These are phyloP conservation scores for Cicer arietinum DNA, from an alignment of 306 rosid genomes.

Conservation along the genomic window DNA sequence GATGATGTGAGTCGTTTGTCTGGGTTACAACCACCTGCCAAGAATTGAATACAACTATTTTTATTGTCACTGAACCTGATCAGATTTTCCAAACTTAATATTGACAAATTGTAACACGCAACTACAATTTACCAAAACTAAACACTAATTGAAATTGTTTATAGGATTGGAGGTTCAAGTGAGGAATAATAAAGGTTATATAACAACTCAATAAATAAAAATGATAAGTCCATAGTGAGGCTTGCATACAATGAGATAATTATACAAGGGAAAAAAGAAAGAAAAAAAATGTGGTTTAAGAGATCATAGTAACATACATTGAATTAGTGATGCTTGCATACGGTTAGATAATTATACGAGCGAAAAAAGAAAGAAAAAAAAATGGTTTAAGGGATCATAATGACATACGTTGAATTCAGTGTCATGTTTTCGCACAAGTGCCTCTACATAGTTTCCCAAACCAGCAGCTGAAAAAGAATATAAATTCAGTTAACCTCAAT, in stretches of 20 bases:
- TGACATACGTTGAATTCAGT: constrained; percentile 85
- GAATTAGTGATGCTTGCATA: constrained; percentile 41
- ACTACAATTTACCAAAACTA: background rate
- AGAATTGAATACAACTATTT: constrained; percentile 32
- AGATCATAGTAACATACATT: constrained; percentile 60
- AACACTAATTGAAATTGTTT: background rate
- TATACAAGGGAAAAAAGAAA: background rate
- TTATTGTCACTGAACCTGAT: constrained; percentile 26
- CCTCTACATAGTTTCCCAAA: constrained; percentile 95
- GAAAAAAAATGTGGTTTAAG: background rate
- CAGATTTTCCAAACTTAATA: background rate
- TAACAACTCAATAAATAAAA: background rate
- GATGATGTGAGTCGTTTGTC: constrained; percentile 70
- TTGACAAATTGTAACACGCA: background rate
- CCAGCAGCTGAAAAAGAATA: constrained; percentile 85
- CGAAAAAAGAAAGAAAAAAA: background rate
- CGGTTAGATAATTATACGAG: background rate
- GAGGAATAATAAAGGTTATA: constrained; percentile 20
- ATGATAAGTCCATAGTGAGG: background rate
- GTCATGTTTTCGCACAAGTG: constrained; percentile 92
- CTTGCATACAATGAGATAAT: background rate
- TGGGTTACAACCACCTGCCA: constrained; percentile 90
- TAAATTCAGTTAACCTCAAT: constrained; percentile 25
- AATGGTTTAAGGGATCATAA: constrained; percentile 38
- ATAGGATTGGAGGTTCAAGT: background rate